Evolutionary conservation across 1,284 basidiomycete genomes (phyloP).

Genomic region (Cryptococcus sp.): DNA sequence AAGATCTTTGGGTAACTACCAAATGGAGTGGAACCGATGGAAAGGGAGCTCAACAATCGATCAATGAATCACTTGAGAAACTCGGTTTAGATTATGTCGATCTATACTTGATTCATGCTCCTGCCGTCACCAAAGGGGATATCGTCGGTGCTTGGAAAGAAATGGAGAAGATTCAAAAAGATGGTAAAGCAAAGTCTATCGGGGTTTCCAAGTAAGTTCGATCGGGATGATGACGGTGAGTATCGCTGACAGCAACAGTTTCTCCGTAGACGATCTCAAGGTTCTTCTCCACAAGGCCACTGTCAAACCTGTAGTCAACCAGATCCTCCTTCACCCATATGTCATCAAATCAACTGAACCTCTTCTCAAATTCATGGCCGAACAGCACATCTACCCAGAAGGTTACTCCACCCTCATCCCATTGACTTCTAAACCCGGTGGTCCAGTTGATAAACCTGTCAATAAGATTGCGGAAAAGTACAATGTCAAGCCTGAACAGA

Average conservation of each 20-base stretch:
- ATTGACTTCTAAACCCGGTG: conserved; percentile 59
- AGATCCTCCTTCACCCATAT: conserved; percentile 69
- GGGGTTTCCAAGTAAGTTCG: conserved; percentile 61
- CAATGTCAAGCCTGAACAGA: conserved; percentile 59
- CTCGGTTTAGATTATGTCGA: conserved; percentile 65
- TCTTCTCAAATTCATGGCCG: conserved; percentile 56
- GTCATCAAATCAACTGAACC: conserved; percentile 57
- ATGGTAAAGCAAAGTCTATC: conserved; percentile 63
- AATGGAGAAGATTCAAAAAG: conserved; percentile 58
- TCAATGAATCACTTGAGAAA: conserved; percentile 59
- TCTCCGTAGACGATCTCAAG: conserved; percentile 56
- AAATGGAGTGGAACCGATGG: conserved; percentile 59
- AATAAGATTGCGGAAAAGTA: conserved; percentile 56
- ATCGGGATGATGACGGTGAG: not conserved
- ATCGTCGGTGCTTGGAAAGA: conserved; percentile 59
- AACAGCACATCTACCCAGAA: conserved; percentile 62
- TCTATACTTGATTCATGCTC: conserved; percentile 59
- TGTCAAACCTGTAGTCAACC: conserved; percentile 65
- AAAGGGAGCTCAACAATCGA: conserved; percentile 55
- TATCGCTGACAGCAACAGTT: conserved; percentile 38
- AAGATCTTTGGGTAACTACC: conserved; percentile 55
- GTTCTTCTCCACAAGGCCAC: conserved; percentile 56
- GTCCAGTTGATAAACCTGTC: conserved; percentile 63
- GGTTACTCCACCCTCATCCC: conserved; percentile 65
- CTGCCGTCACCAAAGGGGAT: conserved; percentile 53